Evolutionary conservation across 2,329 filamentous ascomycete species (phyloP), one percentile per base, ranked within the genome.

Genomic region (Capronia coronata): DNA sequence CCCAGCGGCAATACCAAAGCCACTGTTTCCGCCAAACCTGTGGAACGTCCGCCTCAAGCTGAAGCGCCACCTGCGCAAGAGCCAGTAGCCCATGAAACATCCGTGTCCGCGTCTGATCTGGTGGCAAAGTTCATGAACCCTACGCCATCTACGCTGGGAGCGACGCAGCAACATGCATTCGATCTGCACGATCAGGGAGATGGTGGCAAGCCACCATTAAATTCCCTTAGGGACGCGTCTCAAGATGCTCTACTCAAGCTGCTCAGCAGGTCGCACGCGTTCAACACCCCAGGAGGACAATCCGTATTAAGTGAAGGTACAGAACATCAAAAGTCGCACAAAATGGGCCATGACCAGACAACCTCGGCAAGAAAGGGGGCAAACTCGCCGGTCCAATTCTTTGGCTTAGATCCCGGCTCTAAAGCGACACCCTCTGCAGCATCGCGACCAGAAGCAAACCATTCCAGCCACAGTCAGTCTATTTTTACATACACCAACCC

Each of bases 241-340:
- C 86, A 94, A 67, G 83, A 91, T 56, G 86, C 93, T 63, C 75
- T 98, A 41, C 80, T 97, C 55, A 85, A 87, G 61, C 75, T 97
- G 51, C 77, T 98, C 56, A 93, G 89, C 63, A 83, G 85, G 42
- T 82, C 86, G 45, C 89, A 47, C 27, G 18, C 44, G 13, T 37
- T 23, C 11, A 49, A 42, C 18, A 27, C 46, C 3, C n/a, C 39
- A 13, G 32, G 30, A n/a, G 46, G 25, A 19, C 43, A 47, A 34
- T 29, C 48, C n/a, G 25, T 38, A n/a, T 41, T 48, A 22, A 25
- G 27, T 37, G 56, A 58, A n/a, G 43, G 41, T 30, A 14, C 43
- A 19, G 48, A 39, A 29, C 30, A 25, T n/a, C 48, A 43, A 18
- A 35, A 30, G 16, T 18, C 50, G 8, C 49, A 45, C 13, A 30